phyloP scores from a whole-genome alignment of 805 yeast genomes.

The Schizosaccharomyces japonicus region DNA sequence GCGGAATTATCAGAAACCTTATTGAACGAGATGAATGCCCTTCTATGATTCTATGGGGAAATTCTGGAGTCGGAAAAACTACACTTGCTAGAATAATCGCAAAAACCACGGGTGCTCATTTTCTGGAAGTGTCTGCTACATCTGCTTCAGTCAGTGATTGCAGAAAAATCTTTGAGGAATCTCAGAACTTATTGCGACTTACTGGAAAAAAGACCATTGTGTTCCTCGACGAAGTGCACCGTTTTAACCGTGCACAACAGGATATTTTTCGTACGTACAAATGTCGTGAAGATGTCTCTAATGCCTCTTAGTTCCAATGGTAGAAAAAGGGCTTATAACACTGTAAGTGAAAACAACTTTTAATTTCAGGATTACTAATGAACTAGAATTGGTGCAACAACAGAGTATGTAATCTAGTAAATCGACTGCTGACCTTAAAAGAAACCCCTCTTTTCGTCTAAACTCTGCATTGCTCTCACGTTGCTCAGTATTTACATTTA shows the following conservation, averaged over 20 bases:
- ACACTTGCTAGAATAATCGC: constrained; percentile 58
- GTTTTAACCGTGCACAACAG: constrained; percentile 70
- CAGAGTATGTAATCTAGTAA: constrained; percentile 24
- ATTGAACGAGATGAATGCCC: constrained; percentile 29
- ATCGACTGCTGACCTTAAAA: neutral
- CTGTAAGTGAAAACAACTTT: constrained; percentile 15
- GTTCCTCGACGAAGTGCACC: constrained; percentile 80
- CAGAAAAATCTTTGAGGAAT: constrained; percentile 32
- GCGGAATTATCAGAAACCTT: constrained; percentile 37
- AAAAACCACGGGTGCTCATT: constrained; percentile 26
- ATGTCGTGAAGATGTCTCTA: neutral
- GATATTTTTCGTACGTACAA: constrained; percentile 31
- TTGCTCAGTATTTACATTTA: constrained; percentile 54
- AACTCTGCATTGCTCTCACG: constrained; percentile 66
- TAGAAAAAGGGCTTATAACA: constrained; percentile 61
- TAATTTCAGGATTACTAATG: neutral
- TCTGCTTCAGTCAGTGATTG: constrained; percentile 43
- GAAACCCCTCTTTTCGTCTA: constrained; percentile 59
- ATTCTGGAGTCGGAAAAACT: constrained; percentile 85
- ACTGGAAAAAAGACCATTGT: constrained; percentile 37
- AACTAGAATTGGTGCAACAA: constrained; percentile 64
- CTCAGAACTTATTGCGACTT: constrained; percentile 23
- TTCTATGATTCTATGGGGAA: constrained; percentile 80
- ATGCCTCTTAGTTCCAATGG: constrained; percentile 29
- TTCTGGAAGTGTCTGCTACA: constrained; percentile 72